Evolutionary conservation across 257 asterid species (phyloP), one percentile per base, ranked within the genome.

Genomic region (Cordia subcordata): DNA sequence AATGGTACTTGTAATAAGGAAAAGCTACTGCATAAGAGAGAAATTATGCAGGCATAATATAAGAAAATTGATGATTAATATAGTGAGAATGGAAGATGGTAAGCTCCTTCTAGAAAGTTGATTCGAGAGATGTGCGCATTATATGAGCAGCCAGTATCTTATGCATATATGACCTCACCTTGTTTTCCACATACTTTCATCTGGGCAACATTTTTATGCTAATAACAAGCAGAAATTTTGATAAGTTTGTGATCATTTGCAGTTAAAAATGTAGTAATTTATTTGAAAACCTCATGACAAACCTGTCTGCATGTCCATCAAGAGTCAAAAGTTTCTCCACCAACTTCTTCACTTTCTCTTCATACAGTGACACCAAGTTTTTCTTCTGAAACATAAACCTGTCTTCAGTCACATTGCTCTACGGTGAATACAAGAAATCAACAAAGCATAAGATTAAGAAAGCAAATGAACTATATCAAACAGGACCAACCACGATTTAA

Each of bases 311-410:
- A 56, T 73, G 56, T 54, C 83, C 94, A 68, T 84, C 94, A 56
- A 73, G 80, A 63, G 60, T 77, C 86, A 86, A 78, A 62, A 92
- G 91, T 76, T 76, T 88, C 52, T 74, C 86, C 0, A 79, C 86
- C 73, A 89, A 66, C 59, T 76, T 84, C 83, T 82, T 89, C 79
- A 88, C 96, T 75, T 84, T 89, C 51, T 72, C 96, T 45, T 82
- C 80, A 52, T 77, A 92, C 44, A 92, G 65, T 54, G 81, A 58
- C 84, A 73, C 80, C 68, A 91, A 75, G 38, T 65, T 79, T 80
- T 82, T 82, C 86, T 74, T 92, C 99, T 92, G 96, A 71, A 82
- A 81, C 75, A 84, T 64, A 84, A 78, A 70, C 68, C 74, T 68
- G 71, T 60, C 77, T 75, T 81, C 69, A 66, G 80, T 83, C 77